A percentile compares a stretch with the other conserved stretches of the same genome.
phyloP scores from a whole-genome alignment of 441 rosid species.

The Kokia cookei region DNA sequence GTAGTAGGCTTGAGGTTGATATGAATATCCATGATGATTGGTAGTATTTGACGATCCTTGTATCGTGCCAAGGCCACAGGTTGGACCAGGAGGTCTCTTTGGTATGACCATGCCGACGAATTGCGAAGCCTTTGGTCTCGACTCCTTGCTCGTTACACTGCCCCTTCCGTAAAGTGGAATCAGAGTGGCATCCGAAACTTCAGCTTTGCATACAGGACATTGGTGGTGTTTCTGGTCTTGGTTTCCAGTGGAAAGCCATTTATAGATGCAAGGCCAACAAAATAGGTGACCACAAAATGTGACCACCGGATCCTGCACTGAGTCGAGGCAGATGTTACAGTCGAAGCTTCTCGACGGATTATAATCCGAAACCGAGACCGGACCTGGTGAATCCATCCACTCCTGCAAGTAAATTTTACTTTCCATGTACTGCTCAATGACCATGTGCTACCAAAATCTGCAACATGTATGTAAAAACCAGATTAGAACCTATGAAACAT shows the following conservation, averaged over 20 bases:
- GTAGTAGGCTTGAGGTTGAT: constrained; percentile 18
- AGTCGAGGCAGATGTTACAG: constrained; percentile 86
- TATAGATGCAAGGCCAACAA: constrained; percentile 98
- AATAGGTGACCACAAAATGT: constrained; percentile 92
- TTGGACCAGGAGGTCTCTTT: constrained; percentile 50
- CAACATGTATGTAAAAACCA: neutral
- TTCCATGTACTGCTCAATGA: constrained; percentile 13
- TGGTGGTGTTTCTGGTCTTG: constrained; percentile 39
- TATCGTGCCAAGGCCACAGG: constrained; percentile 25
- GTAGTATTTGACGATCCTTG: constrained; percentile 13
- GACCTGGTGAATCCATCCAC: constrained; percentile 30
- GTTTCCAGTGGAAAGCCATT: constrained; percentile 60
- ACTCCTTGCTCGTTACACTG: constrained; percentile 21
- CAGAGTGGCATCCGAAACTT: constrained; percentile 50
- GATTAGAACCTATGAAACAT: neutral
- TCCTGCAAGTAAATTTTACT: constrained; percentile 20
- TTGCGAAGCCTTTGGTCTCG: constrained; percentile 28
- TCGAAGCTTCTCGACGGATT: constrained; percentile 41
- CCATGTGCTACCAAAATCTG: constrained; percentile 29
- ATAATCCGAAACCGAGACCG: constrained; percentile 24
- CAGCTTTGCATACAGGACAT: constrained; percentile 91
- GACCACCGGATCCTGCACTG: constrained; percentile 80
- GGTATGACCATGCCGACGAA: constrained; percentile 52
- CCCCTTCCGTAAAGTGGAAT: constrained; percentile 85
- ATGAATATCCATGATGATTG: constrained; percentile 4